These are phyloP conservation scores for Pythium scleroteichum DNA, from an alignment of 352 stramenopile genomes.

Conservation along the genomic window DNA sequence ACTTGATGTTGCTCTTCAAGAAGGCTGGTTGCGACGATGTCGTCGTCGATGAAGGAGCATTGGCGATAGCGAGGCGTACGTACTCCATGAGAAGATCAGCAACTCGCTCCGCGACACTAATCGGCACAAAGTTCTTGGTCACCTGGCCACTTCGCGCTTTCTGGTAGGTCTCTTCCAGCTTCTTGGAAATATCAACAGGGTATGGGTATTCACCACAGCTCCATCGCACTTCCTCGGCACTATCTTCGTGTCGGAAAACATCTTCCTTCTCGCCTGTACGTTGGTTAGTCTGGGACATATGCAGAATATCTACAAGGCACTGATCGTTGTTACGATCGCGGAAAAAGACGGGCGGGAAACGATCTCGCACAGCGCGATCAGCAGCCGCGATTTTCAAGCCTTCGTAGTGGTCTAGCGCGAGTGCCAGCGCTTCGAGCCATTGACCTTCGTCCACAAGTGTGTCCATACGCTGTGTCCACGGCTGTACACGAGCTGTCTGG, in stretches of 20 bases:
- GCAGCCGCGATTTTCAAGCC: slow-evolving; percentile 81
- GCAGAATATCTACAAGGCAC: slow-evolving; percentile 86
- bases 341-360: slow-evolving; percentile 89
- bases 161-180: slow-evolving; percentile 84
- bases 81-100: slow-evolving; percentile 90
- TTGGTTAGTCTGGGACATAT: slow-evolving; percentile 91
- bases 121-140: slow-evolving; percentile 89
- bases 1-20: slow-evolving; percentile 69
- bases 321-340: slow-evolving; percentile 88
- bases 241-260: slow-evolving; percentile 67
- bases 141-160: slow-evolving; percentile 80
- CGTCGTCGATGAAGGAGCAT: slow-evolving; percentile 51
- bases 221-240: slow-evolving; percentile 83
- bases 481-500: slow-evolving; percentile 89
- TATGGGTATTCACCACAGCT: slow-evolving; percentile 81
- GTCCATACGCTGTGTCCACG: slow-evolving; percentile 93
- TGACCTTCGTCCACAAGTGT: slow-evolving; percentile 94
- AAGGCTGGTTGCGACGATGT: slow-evolving; percentile 34
- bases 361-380: slow-evolving; percentile 78
- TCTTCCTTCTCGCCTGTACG: slow-evolving; percentile 87
- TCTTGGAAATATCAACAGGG: slow-evolving; percentile 73
- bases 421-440: slow-evolving; percentile 95
- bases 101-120: slow-evolving; percentile 87
- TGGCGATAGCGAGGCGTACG: slow-evolving; percentile 84
- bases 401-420: slow-evolving; percentile 97